These are phyloP conservation scores for Ceratocystis cacaofunesta DNA, from an alignment of 2,329 filamentous ascomycete species.

Conservation along the genomic window DNA sequence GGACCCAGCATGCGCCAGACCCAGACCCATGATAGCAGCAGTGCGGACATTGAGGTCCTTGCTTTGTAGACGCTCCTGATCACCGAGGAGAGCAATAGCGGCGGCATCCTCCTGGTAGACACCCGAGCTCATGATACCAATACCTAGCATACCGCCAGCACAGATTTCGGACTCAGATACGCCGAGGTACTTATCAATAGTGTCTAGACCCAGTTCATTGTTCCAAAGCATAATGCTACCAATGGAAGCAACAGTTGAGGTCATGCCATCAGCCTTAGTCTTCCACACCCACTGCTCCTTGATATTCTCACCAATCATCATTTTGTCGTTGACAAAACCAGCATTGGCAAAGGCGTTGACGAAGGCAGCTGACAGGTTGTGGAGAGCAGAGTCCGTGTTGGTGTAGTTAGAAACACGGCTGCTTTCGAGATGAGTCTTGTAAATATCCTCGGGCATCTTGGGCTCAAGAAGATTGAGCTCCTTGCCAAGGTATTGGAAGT, in stretches of 20 bases:
- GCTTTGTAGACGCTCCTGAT: constrained; percentile 62
- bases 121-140: constrained; percentile 90
- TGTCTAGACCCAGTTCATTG: constrained; percentile 78
- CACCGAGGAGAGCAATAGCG: constrained; percentile 70
- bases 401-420: constrained; percentile 84
- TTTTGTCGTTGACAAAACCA: constrained; percentile 88
- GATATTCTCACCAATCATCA: constrained; percentile 84
- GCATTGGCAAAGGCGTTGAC: constrained; percentile 97
- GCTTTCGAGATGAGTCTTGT: constrained; percentile 97
- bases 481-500: constrained; percentile 88
- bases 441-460: constrained; percentile 95
- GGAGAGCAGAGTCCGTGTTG: constrained; percentile 85
- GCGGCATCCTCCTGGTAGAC: constrained; percentile 82
- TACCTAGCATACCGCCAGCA: constrained; percentile 81
- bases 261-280: constrained; percentile 95
- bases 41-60: constrained; percentile 66
- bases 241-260: constrained; percentile 86
- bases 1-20: constrained; percentile 84
- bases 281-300: constrained; percentile 98
- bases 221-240: constrained; percentile 90
- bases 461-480: constrained; percentile 94
- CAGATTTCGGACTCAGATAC: constrained; percentile 55
- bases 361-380: constrained; percentile 90
- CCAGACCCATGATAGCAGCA: constrained; percentile 88
- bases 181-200: constrained; percentile 90